Base-by-base conservation (phyloP, 805 yeast species). In the Debaryomyces tyrocola region DNA sequence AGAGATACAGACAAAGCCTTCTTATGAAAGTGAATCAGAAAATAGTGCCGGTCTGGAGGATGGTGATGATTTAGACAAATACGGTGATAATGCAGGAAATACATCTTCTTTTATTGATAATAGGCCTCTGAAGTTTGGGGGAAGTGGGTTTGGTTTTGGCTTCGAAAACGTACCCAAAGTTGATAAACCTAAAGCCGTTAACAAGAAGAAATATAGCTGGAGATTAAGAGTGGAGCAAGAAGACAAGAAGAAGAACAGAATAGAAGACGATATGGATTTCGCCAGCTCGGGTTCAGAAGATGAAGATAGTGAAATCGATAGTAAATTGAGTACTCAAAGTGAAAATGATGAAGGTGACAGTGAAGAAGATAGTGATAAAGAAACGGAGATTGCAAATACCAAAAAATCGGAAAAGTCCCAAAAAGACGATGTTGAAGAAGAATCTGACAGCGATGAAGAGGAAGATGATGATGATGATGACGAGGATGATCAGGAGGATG, bases 91-190 rank as follows among this genome's bases (percentile, higher is more conserved):
- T 15, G 33, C 50, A 0, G 63, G 56, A 6, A 42, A 52, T 2
- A 47, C 54, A 6, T 67, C 76, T 2, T 59, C 75, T 3, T 87
- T 89, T 53, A 76, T 87, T 11, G 96, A 89, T 62, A 75, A 83
- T 59, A 73, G 96, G 52, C 90, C 92, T 0, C 65, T 76, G 2
- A 76, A 74, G 40, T 69, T 74, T 49, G 83, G 83, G 4, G 87
- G 86, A 0, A 55, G 73, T 28, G 90, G 90, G 0, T 67, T 77
- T 45, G 92, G 95, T 1, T 86, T 86, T 62, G 87, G 85, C 1
- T 87, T 87, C 57, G 64, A 73, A 4, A 77, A 82, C 58, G 66
- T 82, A 3, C 74, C 77, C 33, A 79, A 78, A 43, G 73, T 80
- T 6, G 69, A 67, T 34, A 69, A 64, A 49, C 38, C 54, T 4